A percentile compares a stretch with the other conserved stretches of the same genome.
Evolutionary conservation across 768 basidiomycete genomes (phyloP).

Genomic region (Termitomyces sp.): DNA sequence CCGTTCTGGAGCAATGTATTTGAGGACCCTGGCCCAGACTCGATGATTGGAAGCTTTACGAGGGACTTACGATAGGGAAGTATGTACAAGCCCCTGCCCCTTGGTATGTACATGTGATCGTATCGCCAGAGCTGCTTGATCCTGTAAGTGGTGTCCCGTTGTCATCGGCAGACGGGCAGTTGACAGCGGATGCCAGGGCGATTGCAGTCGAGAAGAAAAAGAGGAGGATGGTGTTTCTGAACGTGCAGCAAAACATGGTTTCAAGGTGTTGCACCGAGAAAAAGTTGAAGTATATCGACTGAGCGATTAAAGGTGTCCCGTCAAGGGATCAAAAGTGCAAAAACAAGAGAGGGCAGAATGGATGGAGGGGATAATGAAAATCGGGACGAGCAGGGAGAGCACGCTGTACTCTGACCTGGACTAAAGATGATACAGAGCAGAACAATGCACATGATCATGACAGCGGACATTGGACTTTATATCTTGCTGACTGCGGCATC

Average conservation of each 20-base stretch:
- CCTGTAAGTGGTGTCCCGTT: constrained; percentile 4
- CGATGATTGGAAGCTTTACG: neutral
- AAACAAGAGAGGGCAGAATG: neutral
- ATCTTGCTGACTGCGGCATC: neutral
- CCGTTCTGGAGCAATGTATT: neutral
- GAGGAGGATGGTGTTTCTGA: neutral
- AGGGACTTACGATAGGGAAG: constrained; percentile 4
- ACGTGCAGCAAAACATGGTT: neutral
- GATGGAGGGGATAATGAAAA: neutral
- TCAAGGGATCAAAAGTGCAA: constrained; percentile 2
- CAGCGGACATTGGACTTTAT: neutral
- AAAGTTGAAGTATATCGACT: neutral
- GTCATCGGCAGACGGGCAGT: constrained; percentile 5
- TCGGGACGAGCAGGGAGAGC: neutral
- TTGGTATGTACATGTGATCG: constrained; percentile 8
- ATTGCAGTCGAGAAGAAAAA: neutral
- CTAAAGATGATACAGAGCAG: neutral
- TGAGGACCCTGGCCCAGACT: neutral
- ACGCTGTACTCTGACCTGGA: constrained; percentile 4
- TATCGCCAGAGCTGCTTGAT: neutral
- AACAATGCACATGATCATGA: neutral
- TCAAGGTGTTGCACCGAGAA: neutral
- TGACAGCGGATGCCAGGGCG: constrained; percentile 4
- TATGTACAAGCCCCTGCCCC: constrained; percentile 2
- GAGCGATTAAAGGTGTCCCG: neutral